Base-by-base conservation (phyloP, 2,329 filamentous ascomycete genomes). In the Xylariaceae sp. region DNA sequence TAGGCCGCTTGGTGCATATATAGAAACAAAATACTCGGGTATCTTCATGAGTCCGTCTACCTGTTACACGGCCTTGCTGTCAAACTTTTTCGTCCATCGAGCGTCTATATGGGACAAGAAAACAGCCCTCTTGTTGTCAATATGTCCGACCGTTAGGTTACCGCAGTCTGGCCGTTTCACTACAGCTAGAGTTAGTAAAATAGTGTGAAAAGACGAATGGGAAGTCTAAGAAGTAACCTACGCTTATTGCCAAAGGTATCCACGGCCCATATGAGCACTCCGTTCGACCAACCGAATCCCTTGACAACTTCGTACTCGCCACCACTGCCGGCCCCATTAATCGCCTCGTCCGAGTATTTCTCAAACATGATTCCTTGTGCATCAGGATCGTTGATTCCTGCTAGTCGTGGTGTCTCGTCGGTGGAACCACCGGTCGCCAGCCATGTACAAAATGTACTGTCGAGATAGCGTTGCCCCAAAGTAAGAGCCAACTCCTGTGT, bases 261-360 rank as follows among this genome's bases (percentile, higher is more conserved):
- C 7, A 81, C 85, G 1, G 80, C 77, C 86, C 86, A 89, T 49
- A 90, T 83, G 26, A 89, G 70, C 49, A 89, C 86, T 26, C 87
- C 87, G 63, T 89, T 89, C 1, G 83, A 85, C 87, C 87, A 90
- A 6, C 87, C 87, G 64, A 90, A 90, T 1, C 87, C 87, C 73
- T 88, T 84, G 2, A 88, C 87, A 5, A 89, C 87, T 51, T 83
- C 80, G 69, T 89, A 89, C 75, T 89, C 87, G 62, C 87, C 87
- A 5, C 87, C 87, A 6, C 84, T 76, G 24, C 87, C 87, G 1
- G 83, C 84, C 0, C 79, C 81, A 60, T 87, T 86, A 41, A 80
- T 85, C 6, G 81, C 73, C 54, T 82, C 82, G 63, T 87, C 84
- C 11, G 76, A 77, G 67, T 89, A 89, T 77, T 89, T 89, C 71